Conservation (phyloP, 768 basidiomycete species). For the Lactarius tabidus region DNA sequence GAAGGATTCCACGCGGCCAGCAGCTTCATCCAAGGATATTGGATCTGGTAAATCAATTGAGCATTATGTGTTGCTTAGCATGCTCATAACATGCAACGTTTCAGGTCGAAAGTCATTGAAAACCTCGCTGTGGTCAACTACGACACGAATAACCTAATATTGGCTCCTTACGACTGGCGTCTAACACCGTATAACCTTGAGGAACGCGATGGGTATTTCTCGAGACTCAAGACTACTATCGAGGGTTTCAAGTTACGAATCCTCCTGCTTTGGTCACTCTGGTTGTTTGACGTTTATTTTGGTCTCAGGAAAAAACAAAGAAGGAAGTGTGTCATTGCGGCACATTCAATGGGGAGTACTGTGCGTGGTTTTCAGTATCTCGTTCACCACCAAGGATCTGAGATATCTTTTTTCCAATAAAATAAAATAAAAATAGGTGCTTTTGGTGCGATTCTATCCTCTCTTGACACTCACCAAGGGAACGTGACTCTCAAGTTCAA, state of each 20-base stretch:
- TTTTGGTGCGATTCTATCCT: constrained; percentile 39
- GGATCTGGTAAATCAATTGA: constrained; percentile 69
- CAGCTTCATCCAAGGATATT: constrained; percentile 85
- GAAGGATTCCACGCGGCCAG: constrained; percentile 91
- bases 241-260: constrained; percentile 65
- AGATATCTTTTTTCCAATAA: no score
- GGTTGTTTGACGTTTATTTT: not conserved
- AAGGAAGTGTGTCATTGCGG: constrained; percentile 77
- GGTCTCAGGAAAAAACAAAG: constrained; percentile 55
- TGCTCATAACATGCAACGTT: not conserved
- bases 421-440: constrained; percentile 33
- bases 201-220: constrained; percentile 86
- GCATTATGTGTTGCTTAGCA: not conserved
- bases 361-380: constrained; percentile 40
- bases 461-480: not conserved
- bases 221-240: constrained; percentile 72
- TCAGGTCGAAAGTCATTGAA: constrained; percentile 87
- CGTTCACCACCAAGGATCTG: not conserved
- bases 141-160: constrained; percentile 82
- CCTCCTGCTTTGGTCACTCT: not conserved
- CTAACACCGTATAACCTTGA: constrained; percentile 88
- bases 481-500: constrained; percentile 6
- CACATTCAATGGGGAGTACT: constrained; percentile 83
- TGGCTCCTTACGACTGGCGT: constrained; percentile 91
- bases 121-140: constrained; percentile 92